Evolutionary conservation across 345 rosid species (phyloP).

Genomic region (Nephelium lappaceum): DNA sequence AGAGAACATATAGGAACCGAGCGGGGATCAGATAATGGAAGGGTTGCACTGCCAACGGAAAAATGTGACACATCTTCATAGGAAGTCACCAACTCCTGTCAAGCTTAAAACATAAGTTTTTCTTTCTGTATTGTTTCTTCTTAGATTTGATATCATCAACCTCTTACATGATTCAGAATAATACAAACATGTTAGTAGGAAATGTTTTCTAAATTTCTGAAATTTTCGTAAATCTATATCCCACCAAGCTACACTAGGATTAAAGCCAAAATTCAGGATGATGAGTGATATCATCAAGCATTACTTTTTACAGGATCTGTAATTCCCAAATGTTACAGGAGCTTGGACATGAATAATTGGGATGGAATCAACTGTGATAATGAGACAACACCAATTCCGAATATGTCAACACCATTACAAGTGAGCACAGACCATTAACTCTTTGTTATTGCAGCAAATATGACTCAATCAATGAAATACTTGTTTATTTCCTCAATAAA

Average conservation of each 20-base stretch:
- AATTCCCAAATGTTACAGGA: slow-evolving; percentile 21
- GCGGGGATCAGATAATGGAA: no score
- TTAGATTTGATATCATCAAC: no score
- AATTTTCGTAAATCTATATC: slow-evolving; percentile 51
- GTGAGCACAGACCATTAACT: slow-evolving; percentile 77
- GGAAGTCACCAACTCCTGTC: no score
- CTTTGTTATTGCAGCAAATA: slow-evolving; percentile 48
- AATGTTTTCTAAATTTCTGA: slow-evolving; percentile 17
- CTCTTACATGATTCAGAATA: no score
- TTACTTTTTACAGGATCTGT: neutral
- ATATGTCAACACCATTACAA: slow-evolving; percentile 48
- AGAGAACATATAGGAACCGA: no score
- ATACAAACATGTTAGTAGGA: neutral
- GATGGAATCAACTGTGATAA: slow-evolving; percentile 85
- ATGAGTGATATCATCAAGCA: neutral
- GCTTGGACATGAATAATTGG: slow-evolving; percentile 80
- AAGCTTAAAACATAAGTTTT: no score
- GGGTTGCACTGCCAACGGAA: no score
- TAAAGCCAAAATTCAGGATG: no score
- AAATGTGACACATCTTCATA: no score
- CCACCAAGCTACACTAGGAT: neutral
- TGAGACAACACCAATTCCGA: slow-evolving; percentile 71
- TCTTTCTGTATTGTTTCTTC: no score
- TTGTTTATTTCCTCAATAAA: slow-evolving; percentile 70
- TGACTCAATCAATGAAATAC: slow-evolving; percentile 52